Conservation (phyloP, 352 stramenopile genomes). For the Phytopythium aichiense region DNA sequence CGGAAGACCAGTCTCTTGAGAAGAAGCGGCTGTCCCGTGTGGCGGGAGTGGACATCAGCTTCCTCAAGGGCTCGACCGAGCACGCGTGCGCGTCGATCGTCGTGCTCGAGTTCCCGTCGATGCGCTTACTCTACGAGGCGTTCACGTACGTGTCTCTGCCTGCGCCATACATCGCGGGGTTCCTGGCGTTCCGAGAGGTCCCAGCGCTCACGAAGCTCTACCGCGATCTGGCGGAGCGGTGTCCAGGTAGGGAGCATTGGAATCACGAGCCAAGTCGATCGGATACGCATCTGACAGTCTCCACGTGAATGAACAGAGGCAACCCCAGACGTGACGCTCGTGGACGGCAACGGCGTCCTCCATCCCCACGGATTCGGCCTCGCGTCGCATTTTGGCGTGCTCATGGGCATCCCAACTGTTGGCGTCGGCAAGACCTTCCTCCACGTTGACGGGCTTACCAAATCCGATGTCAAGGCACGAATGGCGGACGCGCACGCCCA, state of each 20-base stretch:
- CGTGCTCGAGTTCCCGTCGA: constrained; percentile 62
- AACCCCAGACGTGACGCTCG: constrained; percentile 85
- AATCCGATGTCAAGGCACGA: constrained; percentile 46
- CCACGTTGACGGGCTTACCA: constrained; percentile 85
- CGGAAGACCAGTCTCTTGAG: background rate
- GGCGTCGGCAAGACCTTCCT: constrained; percentile 90
- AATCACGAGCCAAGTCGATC: background rate
- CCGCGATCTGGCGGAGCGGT: constrained; percentile 41
- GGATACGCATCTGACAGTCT: background rate
- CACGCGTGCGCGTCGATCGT: constrained; percentile 81
- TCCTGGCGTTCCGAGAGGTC: constrained; percentile 79
- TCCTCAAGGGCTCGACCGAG: constrained; percentile 72
- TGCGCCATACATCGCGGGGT: constrained; percentile 75
- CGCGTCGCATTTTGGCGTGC: constrained; percentile 91
- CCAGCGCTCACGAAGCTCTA: constrained; percentile 69
- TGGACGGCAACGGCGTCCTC: constrained; percentile 89
- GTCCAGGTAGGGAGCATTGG: constrained; percentile 33
- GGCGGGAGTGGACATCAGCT: constrained; percentile 82
- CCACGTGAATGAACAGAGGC: constrained; percentile 27
- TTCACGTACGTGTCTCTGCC: constrained; percentile 83
- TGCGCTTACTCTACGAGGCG: constrained; percentile 70
- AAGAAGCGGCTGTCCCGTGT: constrained; percentile 33
- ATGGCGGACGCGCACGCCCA: constrained; percentile 41
- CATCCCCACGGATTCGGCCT: constrained; percentile 91
- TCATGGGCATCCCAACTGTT: constrained; percentile 87